Evolutionary conservation across 2,329 filamentous ascomycete species (phyloP).

Genomic region (Fusarium pseudocircinatum): DNA sequence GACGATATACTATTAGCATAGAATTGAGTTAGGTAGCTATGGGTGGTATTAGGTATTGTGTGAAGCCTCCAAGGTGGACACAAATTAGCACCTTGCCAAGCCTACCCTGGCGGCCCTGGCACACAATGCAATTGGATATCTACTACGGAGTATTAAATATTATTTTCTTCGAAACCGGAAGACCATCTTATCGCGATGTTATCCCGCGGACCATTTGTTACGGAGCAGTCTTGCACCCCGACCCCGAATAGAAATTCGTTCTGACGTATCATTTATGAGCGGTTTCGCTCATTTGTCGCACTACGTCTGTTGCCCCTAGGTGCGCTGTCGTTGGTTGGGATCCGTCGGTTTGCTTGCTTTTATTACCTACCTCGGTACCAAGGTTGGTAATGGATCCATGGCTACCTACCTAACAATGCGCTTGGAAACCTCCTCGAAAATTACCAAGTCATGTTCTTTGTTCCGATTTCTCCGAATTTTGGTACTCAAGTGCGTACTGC

Average conservation of each 20-base stretch:
- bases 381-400: not conserved
- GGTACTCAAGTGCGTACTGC: not conserved
- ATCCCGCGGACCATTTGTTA: not conserved
- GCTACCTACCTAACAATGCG: not conserved
- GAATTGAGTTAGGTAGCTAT: not conserved
- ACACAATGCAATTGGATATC: not conserved
- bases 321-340: not conserved
- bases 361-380: not conserved
- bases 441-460: slow-evolving; percentile 6
- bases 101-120: slow-evolving; percentile 4
- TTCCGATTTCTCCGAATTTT: not conserved
- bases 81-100: not conserved
- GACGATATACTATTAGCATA: slow-evolving; percentile 22
- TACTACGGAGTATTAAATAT: not conserved
- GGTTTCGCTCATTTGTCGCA: slow-evolving; percentile 10
- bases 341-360: slow-evolving; percentile 5
- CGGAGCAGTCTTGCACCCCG: not conserved
- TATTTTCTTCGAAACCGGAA: not conserved
- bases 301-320: not conserved
- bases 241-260: not conserved
- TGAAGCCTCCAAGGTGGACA: slow-evolving; percentile 30
- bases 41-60: not conserved
- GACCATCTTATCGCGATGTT: not conserved
- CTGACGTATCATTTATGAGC: slow-evolving; percentile 18
- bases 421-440: not conserved